A percentile compares a stretch with the other conserved stretches of the same genome.
Evolutionary conservation across 2,329 filamentous ascomycete species (phyloP).

Genomic region (Daldinia sp.): DNA sequence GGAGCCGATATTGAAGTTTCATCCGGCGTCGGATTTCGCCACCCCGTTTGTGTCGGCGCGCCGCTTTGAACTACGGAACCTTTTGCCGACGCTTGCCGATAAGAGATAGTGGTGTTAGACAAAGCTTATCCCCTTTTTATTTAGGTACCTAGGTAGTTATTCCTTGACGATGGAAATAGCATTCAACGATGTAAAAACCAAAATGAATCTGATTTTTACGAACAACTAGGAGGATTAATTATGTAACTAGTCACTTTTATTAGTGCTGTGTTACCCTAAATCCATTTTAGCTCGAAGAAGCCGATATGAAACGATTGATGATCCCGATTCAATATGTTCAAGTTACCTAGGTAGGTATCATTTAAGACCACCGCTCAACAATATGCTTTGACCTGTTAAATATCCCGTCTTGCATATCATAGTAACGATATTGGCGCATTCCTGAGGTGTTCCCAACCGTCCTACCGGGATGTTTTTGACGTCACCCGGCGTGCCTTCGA

Average conservation of each 20-base stretch:
- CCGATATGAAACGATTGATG: background rate
- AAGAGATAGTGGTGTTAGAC: background rate
- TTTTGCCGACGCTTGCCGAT: conserved; percentile 27
- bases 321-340: background rate
- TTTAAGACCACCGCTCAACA: conserved; percentile 66
- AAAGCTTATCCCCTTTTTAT: too few species aligned
- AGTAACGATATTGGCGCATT: conserved; percentile 70
- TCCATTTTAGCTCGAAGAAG: background rate
- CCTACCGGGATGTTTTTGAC: conserved; percentile 71
- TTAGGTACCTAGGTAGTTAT: background rate
- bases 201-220: background rate
- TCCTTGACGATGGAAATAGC: background rate
- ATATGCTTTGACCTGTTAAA: conserved; percentile 67
- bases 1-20: conserved; percentile 31
- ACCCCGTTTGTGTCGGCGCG: conserved; percentile 30
- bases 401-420: conserved; percentile 73
- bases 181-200: background rate
- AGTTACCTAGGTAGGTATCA: background rate
- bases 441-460: conserved; percentile 67
- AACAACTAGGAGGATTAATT: background rate
- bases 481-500: conserved; percentile 67
- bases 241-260: background rate
- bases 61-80: background rate
- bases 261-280: background rate
- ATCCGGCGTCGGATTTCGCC: conserved; percentile 35